Evolutionary conservation across 495 filamentous ascomycete genomes (phyloP).

Genomic region (Penicillium turbatum): DNA sequence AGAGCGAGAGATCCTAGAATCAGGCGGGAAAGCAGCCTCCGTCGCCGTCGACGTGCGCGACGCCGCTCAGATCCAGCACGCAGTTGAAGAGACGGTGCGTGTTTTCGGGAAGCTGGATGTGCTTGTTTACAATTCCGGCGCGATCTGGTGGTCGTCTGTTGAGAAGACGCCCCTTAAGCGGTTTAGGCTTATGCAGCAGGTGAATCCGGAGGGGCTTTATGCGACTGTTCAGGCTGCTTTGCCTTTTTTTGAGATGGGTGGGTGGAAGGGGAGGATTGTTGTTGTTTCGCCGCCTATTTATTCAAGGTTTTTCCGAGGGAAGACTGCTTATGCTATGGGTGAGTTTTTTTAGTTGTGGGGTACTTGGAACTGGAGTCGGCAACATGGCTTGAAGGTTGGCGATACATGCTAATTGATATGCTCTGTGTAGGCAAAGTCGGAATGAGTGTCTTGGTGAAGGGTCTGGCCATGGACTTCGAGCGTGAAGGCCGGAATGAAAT

Average conservation of each 20-base stretch:
- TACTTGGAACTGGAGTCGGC: background rate
- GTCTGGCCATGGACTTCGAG: conserved; percentile 78
- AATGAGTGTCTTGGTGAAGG: conserved; percentile 79
- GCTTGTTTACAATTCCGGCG: conserved; percentile 78
- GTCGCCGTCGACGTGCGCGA: conserved; percentile 69
- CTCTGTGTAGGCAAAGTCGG: conserved; percentile 57
- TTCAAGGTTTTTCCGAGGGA: conserved; percentile 76
- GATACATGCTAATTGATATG: background rate
- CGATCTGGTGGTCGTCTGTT: conserved; percentile 82
- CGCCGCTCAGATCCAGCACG: conserved; percentile 54
- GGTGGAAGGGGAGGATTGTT: conserved; percentile 60
- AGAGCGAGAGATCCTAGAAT: conserved; percentile 67
- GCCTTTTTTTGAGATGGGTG: conserved; percentile 54
- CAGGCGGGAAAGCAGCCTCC: conserved; percentile 60
- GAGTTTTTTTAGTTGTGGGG: conserved; percentile 9
- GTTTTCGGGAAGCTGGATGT: conserved; percentile 65
- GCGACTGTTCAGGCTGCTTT: conserved; percentile 61
- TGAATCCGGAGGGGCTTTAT: conserved; percentile 69
- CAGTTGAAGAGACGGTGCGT: conserved; percentile 59
- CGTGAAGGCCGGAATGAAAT: conserved; percentile 60
- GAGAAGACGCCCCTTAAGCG: conserved; percentile 70
- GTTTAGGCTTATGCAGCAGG: conserved; percentile 76
- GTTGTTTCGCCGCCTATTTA: conserved; percentile 87
- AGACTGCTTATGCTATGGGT: conserved; percentile 83
- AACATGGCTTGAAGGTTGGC: background rate